Conservation (phyloP, 768 basidiomycete species). For the Tulasnella calospora region DNA sequence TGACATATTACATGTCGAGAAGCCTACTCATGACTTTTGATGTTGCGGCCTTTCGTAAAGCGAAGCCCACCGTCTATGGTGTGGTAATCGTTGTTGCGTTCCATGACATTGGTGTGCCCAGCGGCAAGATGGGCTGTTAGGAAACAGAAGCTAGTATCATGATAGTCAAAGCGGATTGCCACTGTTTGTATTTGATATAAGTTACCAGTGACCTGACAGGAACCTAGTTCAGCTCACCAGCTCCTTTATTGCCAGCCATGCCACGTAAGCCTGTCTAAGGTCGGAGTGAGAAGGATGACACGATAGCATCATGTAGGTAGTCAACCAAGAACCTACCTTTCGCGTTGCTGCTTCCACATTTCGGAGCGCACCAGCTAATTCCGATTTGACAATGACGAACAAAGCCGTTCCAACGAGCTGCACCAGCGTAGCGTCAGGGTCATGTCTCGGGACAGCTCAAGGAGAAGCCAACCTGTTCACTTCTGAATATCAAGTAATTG, state of each 20-base stretch:
- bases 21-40: slow-evolving; percentile 82
- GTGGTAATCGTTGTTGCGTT: slow-evolving; percentile 85
- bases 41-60: slow-evolving; percentile 85
- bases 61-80: slow-evolving; percentile 81
- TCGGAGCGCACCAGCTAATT: slow-evolving; percentile 70
- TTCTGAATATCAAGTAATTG: slow-evolving; percentile 80
- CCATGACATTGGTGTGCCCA: slow-evolving; percentile 84
- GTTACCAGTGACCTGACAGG: not conserved
- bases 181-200: slow-evolving; percentile 39
- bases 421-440: not conserved
- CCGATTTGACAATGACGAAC: slow-evolving; percentile 74
- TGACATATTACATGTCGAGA: too few relatives aligned
- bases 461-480: slow-evolving; percentile 65
- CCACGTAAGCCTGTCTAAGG: slow-evolving; percentile 51
- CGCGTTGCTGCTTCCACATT: slow-evolving; percentile 89
- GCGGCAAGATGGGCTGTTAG: slow-evolving; percentile 94
- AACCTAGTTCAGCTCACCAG: slow-evolving; percentile 33
- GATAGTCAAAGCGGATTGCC: slow-evolving; percentile 84
- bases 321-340: slow-evolving; percentile 55
- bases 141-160: slow-evolving; percentile 91
- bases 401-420: slow-evolving; percentile 90
- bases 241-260: slow-evolving; percentile 97
- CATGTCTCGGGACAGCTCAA: slow-evolving; percentile 16
- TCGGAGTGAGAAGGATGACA: not conserved
- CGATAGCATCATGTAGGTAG: not conserved